These are phyloP conservation scores for Lachnellula subtilissima DNA, from an alignment of 2,329 filamentous ascomycete species.

Conservation along the genomic window DNA sequence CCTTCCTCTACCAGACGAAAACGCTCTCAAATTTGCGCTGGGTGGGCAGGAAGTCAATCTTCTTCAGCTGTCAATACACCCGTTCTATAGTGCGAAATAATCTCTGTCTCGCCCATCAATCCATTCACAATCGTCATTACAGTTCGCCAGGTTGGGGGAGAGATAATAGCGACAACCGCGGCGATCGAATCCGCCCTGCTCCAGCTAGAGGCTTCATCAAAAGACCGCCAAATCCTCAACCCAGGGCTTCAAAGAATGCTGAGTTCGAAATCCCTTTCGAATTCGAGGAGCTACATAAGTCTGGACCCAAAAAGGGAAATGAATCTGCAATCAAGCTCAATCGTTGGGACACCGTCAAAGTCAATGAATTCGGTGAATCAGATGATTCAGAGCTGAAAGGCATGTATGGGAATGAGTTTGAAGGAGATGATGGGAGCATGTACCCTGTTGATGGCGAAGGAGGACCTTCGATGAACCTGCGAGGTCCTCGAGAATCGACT, in stretches of 20 bases:
- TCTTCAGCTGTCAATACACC: constrained; percentile 21
- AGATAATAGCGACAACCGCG: no score
- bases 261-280: constrained; percentile 1
- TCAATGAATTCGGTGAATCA: constrained; percentile 9
- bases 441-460: constrained; percentile 16
- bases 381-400: constrained; percentile 2
- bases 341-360: background rate
- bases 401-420: constrained; percentile 1
- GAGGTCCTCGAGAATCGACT: constrained; percentile 38
- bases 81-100: background rate
- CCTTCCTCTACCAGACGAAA: constrained; percentile 69
- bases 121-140: background rate
- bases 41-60: constrained; percentile 29
- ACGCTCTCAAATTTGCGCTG: constrained; percentile 42
- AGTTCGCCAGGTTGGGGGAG: background rate
- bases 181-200: background rate
- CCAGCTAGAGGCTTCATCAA: background rate
- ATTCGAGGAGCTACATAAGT: background rate
- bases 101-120: background rate
- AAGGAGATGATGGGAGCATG: constrained; percentile 7
- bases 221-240: background rate
- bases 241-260: no score
- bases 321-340: background rate
- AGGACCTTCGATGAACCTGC: constrained; percentile 14
- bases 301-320: background rate